Evolutionary conservation across 1,139 yeast genomes (phyloP).

Genomic region (Blastobotrys apis): DNA sequence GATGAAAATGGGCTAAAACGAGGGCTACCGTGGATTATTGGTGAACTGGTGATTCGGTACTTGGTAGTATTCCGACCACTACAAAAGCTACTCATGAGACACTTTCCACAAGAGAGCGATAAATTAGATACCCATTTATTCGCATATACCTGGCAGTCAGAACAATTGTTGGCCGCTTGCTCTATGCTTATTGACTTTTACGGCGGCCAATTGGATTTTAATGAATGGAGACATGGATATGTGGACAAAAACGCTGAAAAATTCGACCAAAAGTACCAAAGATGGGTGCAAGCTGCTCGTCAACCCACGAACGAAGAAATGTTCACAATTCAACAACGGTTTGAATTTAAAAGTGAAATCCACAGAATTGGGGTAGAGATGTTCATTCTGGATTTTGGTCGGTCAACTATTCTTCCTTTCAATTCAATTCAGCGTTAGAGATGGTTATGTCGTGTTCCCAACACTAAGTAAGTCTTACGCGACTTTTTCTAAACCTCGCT

Average conservation of each 20-base stretch:
- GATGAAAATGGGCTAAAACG: constrained; percentile 4
- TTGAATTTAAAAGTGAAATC: constrained; percentile 1
- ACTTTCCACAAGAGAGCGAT: background rate
- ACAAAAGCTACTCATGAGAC: constrained; percentile 1
- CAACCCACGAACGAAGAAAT: constrained; percentile 4
- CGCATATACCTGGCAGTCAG: background rate
- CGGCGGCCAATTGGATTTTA: background rate
- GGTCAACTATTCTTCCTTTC: constrained; percentile 9
- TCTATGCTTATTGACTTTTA: background rate
- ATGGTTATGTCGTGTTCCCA: background rate
- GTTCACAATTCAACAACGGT: constrained; percentile 2
- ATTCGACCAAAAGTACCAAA: constrained; percentile 7
- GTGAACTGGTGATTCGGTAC: constrained; percentile 12
- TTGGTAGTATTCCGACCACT: constrained; percentile 12
- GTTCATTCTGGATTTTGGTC: background rate
- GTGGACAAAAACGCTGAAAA: constrained; percentile 2
- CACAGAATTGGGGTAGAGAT: constrained; percentile 2
- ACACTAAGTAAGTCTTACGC: too few species aligned
- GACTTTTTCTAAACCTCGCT: too few species aligned
- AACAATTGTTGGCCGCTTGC: background rate
- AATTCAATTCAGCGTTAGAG: background rate
- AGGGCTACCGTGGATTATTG: constrained; percentile 13
- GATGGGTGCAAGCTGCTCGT: background rate
- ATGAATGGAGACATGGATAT: background rate
- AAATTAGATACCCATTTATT: background rate